Conservation (phyloP, 495 filamentous ascomycete species). For the Lasiosphaeria hispida region DNA sequence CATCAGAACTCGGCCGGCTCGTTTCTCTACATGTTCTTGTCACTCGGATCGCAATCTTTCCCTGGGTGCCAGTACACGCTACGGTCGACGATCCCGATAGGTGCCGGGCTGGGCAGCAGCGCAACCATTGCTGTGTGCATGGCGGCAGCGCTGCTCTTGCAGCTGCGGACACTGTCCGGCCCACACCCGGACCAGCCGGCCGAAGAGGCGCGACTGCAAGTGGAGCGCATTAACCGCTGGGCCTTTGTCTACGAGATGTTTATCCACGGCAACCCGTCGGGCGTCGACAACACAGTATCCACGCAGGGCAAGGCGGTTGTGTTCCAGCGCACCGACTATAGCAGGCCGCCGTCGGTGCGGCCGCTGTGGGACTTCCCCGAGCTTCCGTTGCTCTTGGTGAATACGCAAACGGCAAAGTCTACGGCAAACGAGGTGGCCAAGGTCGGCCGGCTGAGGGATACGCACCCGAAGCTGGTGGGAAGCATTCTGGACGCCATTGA, state of each 20-base stretch:
- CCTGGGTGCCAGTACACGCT: slow-evolving; percentile 84
- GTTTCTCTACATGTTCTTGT: slow-evolving; percentile 92
- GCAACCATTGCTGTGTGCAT: slow-evolving; percentile 89
- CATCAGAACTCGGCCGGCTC: slow-evolving; percentile 74
- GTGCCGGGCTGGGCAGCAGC: slow-evolving; percentile 87
- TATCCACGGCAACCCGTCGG: slow-evolving; percentile 94
- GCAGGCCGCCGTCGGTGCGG: slow-evolving; percentile 71
- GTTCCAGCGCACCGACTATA: slow-evolving; percentile 78
- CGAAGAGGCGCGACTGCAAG: slow-evolving; percentile 75
- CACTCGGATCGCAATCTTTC: slow-evolving; percentile 73
- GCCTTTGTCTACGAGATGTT: slow-evolving; percentile 95
- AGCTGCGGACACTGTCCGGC: slow-evolving; percentile 80
- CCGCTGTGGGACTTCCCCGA: slow-evolving; percentile 82
- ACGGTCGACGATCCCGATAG: slow-evolving; percentile 90
- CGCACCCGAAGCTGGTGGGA: slow-evolving; percentile 69
- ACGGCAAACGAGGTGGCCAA: slow-evolving; percentile 83
- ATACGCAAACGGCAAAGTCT: slow-evolving; percentile 79
- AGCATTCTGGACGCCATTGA: slow-evolving; percentile 81
- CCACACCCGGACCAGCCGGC: slow-evolving; percentile 85
- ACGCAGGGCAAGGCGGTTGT: slow-evolving; percentile 89
- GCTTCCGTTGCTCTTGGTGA: slow-evolving; percentile 82
- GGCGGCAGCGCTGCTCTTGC: slow-evolving; percentile 79
- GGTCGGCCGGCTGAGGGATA: slow-evolving; percentile 66
- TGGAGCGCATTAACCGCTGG: slow-evolving; percentile 96
- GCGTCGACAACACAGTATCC: slow-evolving; percentile 96